Evolutionary conservation across 306 rosid species (phyloP), one percentile per base, ranked within the genome.

Genomic region (Abrus precatorius): DNA sequence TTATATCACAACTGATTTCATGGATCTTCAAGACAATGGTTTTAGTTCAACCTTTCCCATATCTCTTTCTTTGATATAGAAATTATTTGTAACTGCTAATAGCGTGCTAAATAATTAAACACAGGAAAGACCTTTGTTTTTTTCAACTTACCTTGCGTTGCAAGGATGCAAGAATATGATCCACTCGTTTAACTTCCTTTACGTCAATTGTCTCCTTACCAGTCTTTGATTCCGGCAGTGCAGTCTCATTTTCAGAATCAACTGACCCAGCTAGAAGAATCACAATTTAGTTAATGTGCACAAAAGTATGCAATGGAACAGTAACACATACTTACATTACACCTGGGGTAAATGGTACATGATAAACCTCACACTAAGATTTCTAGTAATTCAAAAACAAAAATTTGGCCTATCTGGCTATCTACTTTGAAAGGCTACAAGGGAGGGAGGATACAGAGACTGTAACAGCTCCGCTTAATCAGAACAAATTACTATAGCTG

Each of bases 111-210:
- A 59, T 33, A 20, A 52, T 27, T 82, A 74, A 56, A 79, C 64
- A 68, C n/a, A 41, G 38, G 69, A 59, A 69, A 75, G 53, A 59
- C 61, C 6, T 27, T 59, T 9, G 33, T 47, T 30, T 53, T 55
- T 30, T 53, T 55, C 59, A 72, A 84, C 80, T 45, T 84, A 90
- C 97, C 93, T 89, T 91, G 72, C 89, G 93, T 86, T 89, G 92
- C 59, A 91, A 85, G 74, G 97, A 91, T 77, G 90, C 94, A 76
- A 95, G 92, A 83, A 93, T 91, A 76, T 80, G 97, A 87, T 95
- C 95, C 53, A 91, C 89, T 75, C 91, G 95, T 85, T 83, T 91
- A 27, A 91, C 72, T 87, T 95, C 95, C 87, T 91, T 90, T 13
- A 89, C 61, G 66, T 93, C 91, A 73, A 95, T 85, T 44, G 87